Evolutionary conservation across 2,329 filamentous ascomycete genomes (phyloP).

Genomic region (Blastomyces gilchristii): DNA sequence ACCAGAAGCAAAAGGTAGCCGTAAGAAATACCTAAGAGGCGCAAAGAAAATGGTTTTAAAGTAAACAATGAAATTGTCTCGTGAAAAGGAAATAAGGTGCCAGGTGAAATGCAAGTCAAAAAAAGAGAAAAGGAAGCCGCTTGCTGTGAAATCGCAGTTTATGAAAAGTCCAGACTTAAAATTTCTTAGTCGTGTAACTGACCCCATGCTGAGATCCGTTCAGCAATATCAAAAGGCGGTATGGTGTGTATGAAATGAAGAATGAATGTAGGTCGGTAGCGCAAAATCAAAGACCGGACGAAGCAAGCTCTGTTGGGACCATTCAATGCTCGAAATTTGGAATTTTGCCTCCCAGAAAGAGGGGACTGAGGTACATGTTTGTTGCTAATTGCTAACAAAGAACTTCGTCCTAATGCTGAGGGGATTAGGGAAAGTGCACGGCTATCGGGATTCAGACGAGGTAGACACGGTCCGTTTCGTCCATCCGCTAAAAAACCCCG

Average conservation of each 20-base stretch:
- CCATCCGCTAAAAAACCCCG: constrained; percentile 34
- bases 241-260: neutral
- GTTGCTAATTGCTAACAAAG: neutral
- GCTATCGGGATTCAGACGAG: neutral
- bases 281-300: neutral
- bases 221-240: neutral
- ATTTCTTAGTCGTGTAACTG: neutral
- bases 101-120: neutral
- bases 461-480: constrained; percentile 22
- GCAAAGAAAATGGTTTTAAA: neutral
- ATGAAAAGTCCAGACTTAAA: neutral
- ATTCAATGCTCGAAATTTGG: neutral
- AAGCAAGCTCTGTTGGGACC: neutral
- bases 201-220: neutral
- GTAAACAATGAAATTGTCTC: constrained; percentile 2
- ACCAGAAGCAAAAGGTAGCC: neutral
- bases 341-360: neutral
- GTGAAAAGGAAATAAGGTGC: neutral
- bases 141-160: constrained; percentile 4
- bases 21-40: neutral
- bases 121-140: neutral
- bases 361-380: neutral
- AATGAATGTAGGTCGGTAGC: neutral
- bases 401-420: neutral
- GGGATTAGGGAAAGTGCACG: neutral